Percentiles rank a stretch among this genome's conserved stretches.
These are phyloP conservation scores for Phytopythium chamaehyphon DNA, from an alignment of 352 stramenopile genomes.

Conservation along the genomic window DNA sequence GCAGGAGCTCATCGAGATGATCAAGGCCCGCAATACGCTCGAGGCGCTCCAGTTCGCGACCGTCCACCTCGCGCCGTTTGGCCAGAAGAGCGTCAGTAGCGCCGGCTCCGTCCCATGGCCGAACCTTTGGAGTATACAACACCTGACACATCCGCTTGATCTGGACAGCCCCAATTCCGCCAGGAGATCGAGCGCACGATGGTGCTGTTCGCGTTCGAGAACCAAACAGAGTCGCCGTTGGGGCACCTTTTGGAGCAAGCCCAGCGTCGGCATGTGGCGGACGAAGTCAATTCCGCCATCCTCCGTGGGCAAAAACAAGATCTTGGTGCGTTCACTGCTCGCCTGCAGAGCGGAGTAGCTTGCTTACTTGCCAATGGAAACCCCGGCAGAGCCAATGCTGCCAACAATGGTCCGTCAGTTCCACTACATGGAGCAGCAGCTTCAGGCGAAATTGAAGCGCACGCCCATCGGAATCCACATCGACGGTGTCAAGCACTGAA, in stretches of 20 bases:
- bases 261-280: constrained; percentile 59
- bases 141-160: no score
- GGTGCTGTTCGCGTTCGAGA: constrained; percentile 72
- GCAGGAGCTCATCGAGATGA: constrained; percentile 78
- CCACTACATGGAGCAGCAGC: constrained; percentile 74
- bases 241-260: constrained; percentile 52
- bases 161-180: constrained; percentile 48
- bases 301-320: constrained; percentile 72
- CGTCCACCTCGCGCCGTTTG: constrained; percentile 65
- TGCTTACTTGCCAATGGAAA: constrained; percentile 1
- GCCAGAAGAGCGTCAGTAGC: constrained; percentile 64
- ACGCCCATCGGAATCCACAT: constrained; percentile 40
- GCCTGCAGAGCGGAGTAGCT: not conserved
- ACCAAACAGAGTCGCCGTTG: constrained; percentile 52
- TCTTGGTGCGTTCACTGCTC: constrained; percentile 29
- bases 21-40: constrained; percentile 58
- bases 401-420: constrained; percentile 77
- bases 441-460: constrained; percentile 57
- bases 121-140: no score
- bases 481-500: constrained; percentile 28
- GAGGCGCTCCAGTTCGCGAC: constrained; percentile 70
- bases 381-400: constrained; percentile 51
- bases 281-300: constrained; percentile 76
- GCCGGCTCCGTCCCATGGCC: no score
- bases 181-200: constrained; percentile 79